Conservation (phyloP, 202 grass and related monocot species). For the Setaria italica region DNA sequence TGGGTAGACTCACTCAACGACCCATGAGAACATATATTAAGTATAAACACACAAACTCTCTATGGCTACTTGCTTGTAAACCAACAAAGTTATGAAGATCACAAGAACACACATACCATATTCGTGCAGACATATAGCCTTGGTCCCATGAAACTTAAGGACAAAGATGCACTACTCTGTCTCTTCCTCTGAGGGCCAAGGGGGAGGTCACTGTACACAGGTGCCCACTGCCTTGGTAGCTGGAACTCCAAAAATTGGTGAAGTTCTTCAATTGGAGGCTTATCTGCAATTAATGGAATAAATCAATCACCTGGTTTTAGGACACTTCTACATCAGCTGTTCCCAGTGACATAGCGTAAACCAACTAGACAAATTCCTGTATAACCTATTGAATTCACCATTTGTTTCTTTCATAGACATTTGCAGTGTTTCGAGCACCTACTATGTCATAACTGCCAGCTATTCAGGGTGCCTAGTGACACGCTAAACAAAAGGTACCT, state of each 20-base stretch:
- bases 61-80: neutral
- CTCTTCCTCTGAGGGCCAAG: slow-evolving; percentile 87
- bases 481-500: neutral
- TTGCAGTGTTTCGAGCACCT: neutral
- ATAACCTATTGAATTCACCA: neutral
- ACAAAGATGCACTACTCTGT: slow-evolving; percentile 80
- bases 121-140: slow-evolving; percentile 92
- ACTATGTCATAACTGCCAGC: neutral
- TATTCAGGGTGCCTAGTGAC: neutral
- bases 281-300: slow-evolving; percentile 61
- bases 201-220: slow-evolving; percentile 89
- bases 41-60: neutral
- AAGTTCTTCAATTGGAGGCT: slow-evolving; percentile 89
- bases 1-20: neutral
- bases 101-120: slow-evolving; percentile 58
- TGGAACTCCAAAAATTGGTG: slow-evolving; percentile 98
- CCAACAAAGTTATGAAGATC: neutral
- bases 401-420: neutral
- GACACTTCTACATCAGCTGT: neutral
- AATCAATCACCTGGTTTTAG: slow-evolving; percentile 35
- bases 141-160: slow-evolving; percentile 90
- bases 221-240: slow-evolving; percentile 91
- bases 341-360: neutral
- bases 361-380: neutral
- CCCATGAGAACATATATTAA: neutral